Conservation (phyloP, 1,139 yeast genomes). For the Geotrichum phurueaensis region DNA sequence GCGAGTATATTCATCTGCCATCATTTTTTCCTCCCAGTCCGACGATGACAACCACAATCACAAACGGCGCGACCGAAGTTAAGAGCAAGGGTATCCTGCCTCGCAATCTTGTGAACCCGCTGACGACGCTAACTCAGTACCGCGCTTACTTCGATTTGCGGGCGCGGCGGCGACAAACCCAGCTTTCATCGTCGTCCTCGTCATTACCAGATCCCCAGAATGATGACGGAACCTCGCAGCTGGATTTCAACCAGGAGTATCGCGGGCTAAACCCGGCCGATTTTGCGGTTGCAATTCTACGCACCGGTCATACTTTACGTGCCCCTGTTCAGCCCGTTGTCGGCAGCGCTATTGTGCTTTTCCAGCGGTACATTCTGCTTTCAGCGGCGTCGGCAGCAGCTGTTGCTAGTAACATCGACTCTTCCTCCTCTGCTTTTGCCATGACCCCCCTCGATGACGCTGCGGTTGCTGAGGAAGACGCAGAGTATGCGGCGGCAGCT, state of each 20-base stretch:
- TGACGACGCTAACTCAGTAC: constrained; percentile 10
- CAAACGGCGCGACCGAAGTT: background rate
- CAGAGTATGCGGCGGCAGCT: background rate
- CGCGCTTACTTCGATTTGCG: background rate
- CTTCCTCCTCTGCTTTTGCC: background rate
- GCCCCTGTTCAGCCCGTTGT: background rate
- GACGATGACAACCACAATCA: background rate
- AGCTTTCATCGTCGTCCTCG: background rate
- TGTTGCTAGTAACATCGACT: background rate
- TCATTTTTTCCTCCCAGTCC: background rate
- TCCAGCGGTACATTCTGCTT: constrained; percentile 21
- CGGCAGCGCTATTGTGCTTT: constrained; percentile 20
- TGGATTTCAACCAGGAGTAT: background rate
- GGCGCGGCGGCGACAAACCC: background rate
- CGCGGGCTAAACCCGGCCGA: background rate
- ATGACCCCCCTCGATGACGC: constrained; percentile 3
- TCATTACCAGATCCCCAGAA: background rate
- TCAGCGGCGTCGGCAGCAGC: constrained; percentile 4
- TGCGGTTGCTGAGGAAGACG: background rate
- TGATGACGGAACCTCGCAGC: background rate
- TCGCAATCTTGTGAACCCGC: constrained; percentile 3
- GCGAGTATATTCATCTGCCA: too few relatives aligned
- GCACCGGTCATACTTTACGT: background rate
- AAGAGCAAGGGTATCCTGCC: background rate
- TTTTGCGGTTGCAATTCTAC: background rate